A percentile compares a stretch with the other conserved stretches of the same genome.
These are phyloP conservation scores for Acanthamoeba castellanii DNA, from an alignment of 208 protist genomes.

Conservation along the genomic window DNA sequence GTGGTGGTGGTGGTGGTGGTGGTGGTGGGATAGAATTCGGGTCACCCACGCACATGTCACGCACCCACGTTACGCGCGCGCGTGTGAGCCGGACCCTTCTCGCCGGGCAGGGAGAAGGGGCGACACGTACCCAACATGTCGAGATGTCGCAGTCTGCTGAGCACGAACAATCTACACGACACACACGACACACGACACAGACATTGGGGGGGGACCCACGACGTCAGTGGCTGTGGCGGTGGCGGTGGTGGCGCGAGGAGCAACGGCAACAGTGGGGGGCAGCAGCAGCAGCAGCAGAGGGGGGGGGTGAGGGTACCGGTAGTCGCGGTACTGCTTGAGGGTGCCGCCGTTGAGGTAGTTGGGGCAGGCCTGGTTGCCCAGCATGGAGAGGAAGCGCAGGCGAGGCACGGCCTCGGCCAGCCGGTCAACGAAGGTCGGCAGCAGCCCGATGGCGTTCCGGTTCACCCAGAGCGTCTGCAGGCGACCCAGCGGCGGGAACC, in stretches of 20 bases:
- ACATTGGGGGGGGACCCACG: too few species aligned
- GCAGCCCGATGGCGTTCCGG: slow-evolving; percentile 79
- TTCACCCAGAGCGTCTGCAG: slow-evolving; percentile 84
- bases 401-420: slow-evolving; percentile 66
- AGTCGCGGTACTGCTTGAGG: slow-evolving; percentile 82
- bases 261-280: not conserved
- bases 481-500: slow-evolving; percentile 67
- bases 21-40: too few species aligned
- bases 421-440: slow-evolving; percentile 79
- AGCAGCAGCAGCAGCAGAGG: not conserved
- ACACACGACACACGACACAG: not conserved
- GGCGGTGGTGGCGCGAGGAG: too few species aligned
- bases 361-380: slow-evolving; percentile 86
- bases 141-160: not conserved
- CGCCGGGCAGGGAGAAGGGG: not conserved
- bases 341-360: slow-evolving; percentile 85
- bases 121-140: slow-evolving; percentile 1
- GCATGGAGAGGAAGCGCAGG: slow-evolving; percentile 77
- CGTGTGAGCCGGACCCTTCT: not conserved
- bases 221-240: too few species aligned
- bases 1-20: too few species aligned
- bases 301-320: slow-evolving; percentile 48
- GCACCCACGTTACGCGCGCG: too few species aligned
- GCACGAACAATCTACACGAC: not conserved
- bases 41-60: too few species aligned